Conservation (phyloP, 2,329 filamentous ascomycete genomes). For the Beauveria caledonica region DNA sequence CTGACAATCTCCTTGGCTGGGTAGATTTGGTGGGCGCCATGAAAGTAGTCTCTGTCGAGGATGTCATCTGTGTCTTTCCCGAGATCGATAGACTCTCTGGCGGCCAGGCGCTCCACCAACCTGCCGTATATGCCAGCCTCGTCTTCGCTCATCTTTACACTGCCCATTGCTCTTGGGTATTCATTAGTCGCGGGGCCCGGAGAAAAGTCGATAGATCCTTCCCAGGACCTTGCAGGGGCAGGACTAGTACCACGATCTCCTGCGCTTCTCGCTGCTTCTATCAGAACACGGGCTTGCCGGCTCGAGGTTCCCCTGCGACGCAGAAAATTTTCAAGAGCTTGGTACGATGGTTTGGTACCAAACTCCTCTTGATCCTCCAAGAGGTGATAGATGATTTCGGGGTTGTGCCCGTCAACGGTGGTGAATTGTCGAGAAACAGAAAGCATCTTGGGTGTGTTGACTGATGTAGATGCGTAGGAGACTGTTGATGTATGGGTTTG, state of each 20-base stretch:
- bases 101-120: background rate
- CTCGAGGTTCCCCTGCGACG: background rate
- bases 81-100: background rate
- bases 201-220: too few species aligned
- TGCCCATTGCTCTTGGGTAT: too few species aligned
- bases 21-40: background rate
- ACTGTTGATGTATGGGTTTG: background rate
- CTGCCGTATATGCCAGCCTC: background rate
- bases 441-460: background rate
- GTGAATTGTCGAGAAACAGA: background rate
- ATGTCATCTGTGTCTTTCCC: background rate
- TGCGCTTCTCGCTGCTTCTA: too few species aligned
- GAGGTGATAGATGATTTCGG: slow-evolving; percentile 1
- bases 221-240: too few species aligned
- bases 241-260: too few species aligned
- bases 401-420: background rate
- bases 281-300: background rate
- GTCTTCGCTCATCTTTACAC: too few species aligned
- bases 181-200: background rate
- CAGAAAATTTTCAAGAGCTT: background rate
- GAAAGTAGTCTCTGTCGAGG: background rate
- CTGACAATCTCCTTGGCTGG: background rate
- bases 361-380: background rate
- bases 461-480: background rate
- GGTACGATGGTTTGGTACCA: background rate